phyloP scores from a whole-genome alignment of 176 grass and related monocot species.

The Tillandsia fasciculata region DNA sequence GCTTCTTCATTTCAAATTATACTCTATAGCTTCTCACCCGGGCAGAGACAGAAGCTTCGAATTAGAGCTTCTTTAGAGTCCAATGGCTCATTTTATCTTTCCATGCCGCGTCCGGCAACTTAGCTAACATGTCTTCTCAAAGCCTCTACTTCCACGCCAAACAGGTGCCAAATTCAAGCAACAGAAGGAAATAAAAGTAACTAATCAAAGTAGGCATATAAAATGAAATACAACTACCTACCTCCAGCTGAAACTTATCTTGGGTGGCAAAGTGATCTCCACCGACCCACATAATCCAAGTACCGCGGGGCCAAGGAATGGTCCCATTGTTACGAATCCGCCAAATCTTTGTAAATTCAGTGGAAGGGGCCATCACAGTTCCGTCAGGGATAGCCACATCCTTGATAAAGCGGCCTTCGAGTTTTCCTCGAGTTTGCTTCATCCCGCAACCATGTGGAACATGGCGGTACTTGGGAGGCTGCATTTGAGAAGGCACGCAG shows the following conservation, averaged over 20 bases:
- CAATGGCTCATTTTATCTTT: too few relatives aligned
- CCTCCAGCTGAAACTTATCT: constrained; percentile 36
- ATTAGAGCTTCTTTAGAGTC: too few relatives aligned
- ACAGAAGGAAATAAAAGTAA: too few relatives aligned
- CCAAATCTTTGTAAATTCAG: constrained; percentile 79
- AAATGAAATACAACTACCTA: not conserved
- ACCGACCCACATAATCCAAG: constrained; percentile 49
- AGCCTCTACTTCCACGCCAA: too few relatives aligned
- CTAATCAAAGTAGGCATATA: not conserved
- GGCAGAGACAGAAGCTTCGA: too few relatives aligned
- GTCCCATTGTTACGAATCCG: constrained; percentile 59
- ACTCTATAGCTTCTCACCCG: too few relatives aligned
- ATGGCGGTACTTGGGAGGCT: constrained; percentile 18
- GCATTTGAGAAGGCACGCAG: constrained; percentile 11
- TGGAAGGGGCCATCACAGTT: constrained; percentile 51
- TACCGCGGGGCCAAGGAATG: constrained; percentile 58
- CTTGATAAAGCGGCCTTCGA: constrained; percentile 46
- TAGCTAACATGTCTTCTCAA: too few relatives aligned
- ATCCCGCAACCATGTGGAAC: not conserved
- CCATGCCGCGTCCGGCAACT: too few relatives aligned
- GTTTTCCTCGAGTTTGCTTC: constrained; percentile 34
- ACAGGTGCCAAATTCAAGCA: too few relatives aligned
- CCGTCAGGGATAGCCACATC: constrained; percentile 73
- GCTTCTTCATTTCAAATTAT: too few relatives aligned
- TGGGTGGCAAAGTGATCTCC: constrained; percentile 44